A percentile compares a stretch with the other conserved stretches of the same genome.
Conservation (phyloP, 257 asterid species). For the Solanum virginianum region DNA sequence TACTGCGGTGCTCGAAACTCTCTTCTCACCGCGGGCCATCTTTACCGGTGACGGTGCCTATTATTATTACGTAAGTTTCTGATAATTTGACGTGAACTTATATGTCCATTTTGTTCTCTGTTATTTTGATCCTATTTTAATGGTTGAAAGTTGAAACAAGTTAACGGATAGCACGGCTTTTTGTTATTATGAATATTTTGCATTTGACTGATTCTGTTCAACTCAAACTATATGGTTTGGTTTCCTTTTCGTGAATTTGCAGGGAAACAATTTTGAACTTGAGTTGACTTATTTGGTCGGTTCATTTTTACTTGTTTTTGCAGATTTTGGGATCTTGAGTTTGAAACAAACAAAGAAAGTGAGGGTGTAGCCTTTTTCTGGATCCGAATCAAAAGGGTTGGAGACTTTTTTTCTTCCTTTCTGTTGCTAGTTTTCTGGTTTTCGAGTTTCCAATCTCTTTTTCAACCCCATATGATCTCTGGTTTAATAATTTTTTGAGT, state of each 20-base stretch:
- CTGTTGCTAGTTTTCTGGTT: not conserved
- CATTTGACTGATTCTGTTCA: not conserved
- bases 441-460: not conserved
- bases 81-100: not conserved
- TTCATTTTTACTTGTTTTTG: conserved; percentile 17
- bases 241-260: not conserved
- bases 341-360: conserved; percentile 11
- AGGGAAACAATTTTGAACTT: conserved; percentile 1
- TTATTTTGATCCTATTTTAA: conserved; percentile 39
- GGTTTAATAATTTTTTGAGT: not conserved
- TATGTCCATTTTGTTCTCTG: not conserved
- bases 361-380: conserved; percentile 2
- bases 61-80: not conserved
- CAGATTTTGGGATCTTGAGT: conserved; percentile 26
- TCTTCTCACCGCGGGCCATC: not conserved
- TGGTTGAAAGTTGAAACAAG: conserved; percentile 11
- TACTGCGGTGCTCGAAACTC: conserved; percentile 25
- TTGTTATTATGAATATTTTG: not conserved
- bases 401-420: not conserved
- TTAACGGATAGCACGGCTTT: not conserved
- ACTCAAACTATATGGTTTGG: not conserved
- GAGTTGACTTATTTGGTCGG: conserved; percentile 17
- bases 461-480: not conserved
- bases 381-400: conserved; percentile 14
- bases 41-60: conserved; percentile 4